Evolutionary conservation across 2,329 filamentous ascomycete species (phyloP), one percentile per base, ranked within the genome.

Genomic region (Aspergillus cejpii): DNA sequence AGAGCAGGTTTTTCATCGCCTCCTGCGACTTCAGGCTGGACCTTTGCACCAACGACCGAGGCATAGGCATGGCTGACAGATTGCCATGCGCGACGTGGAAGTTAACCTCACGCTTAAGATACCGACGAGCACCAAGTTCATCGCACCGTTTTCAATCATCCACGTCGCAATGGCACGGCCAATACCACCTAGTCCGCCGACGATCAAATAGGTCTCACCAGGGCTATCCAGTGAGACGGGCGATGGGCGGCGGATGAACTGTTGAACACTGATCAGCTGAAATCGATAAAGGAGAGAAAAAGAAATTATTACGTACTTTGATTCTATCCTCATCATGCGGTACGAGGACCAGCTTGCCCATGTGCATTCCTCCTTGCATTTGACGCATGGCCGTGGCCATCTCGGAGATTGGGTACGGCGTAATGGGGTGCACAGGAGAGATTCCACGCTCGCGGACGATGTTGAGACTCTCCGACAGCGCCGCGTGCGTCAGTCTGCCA

Each of bases 331-430:
- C 23, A 24, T 24, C 23, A 24, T 24, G 23, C 23, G 23, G 23
- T 24, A 24, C 23, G 11, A 70, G 47, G 8, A 71, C 64, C 3
- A 71, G 48, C 48, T 71, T 71, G 8, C 70, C 69, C 1, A 67
- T 59, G 38, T 71, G 67, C 1, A 51, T 53, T 0, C 67, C 67
- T 4, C 52, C 41, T 7, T 61, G 61, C 37, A 72, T 62, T 44
- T 52, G 60, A 3, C 45, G 37, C 3, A 72, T 49, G 0, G 66
- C 67, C 7, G 39, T 41, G 12, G 41, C 36, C 8, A 54, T 39
- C 6, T 51, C 37, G 3, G 17, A 28, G 15, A 47, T 36, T 29
- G 21, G 21, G 31, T 45, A 50, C 1, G 21, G 28, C 1, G 20
- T 47, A 19, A 51, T 24, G 5, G 49, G 42, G 5, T 19, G 11